phyloP scores from a whole-genome alignment of 129 eudicot genomes.

The Erigeron canadensis region DNA sequence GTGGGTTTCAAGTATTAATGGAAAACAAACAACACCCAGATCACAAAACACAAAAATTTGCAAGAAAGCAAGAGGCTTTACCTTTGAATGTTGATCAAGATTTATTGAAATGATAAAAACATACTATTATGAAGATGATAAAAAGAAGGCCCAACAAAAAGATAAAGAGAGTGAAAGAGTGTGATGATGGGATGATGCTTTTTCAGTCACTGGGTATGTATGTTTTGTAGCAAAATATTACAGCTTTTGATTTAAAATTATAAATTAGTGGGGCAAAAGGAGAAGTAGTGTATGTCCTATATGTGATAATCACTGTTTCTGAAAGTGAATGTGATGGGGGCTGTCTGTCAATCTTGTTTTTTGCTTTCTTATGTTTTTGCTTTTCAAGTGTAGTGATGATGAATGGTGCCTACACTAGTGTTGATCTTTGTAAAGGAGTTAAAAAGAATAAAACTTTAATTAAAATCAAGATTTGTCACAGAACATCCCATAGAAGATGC shows the following conservation, averaged over 20 bases:
- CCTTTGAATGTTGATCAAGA: slow-evolving; percentile 22
- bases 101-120: slow-evolving; percentile 10
- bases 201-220: slow-evolving; percentile 36
- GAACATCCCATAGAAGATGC: slow-evolving; percentile 5
- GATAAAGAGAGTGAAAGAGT: slow-evolving; percentile 29
- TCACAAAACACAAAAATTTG: neutral
- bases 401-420: neutral
- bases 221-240: slow-evolving; percentile 27
- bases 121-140: slow-evolving; percentile 32
- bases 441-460: slow-evolving; percentile 12
- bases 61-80: slow-evolving; percentile 14
- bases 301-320: neutral
- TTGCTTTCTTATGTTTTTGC: slow-evolving; percentile 24
- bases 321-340: slow-evolving; percentile 29
- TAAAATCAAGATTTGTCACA: slow-evolving; percentile 24
- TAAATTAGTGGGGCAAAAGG: slow-evolving; percentile 1
- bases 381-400: slow-evolving; percentile 27
- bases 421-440: neutral
- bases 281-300: neutral
- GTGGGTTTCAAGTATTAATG: neutral
- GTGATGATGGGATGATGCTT: slow-evolving; percentile 44
- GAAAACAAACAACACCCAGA: neutral
- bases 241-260: slow-evolving; percentile 46
- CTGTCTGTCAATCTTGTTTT: slow-evolving; percentile 31
- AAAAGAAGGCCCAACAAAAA: slow-evolving; percentile 33